A percentile compares a stretch with the other conserved stretches of the same genome.
These are phyloP conservation scores for Erigeron philadelphicus DNA, from an alignment of 140 eudicot species.

Conservation along the genomic window DNA sequence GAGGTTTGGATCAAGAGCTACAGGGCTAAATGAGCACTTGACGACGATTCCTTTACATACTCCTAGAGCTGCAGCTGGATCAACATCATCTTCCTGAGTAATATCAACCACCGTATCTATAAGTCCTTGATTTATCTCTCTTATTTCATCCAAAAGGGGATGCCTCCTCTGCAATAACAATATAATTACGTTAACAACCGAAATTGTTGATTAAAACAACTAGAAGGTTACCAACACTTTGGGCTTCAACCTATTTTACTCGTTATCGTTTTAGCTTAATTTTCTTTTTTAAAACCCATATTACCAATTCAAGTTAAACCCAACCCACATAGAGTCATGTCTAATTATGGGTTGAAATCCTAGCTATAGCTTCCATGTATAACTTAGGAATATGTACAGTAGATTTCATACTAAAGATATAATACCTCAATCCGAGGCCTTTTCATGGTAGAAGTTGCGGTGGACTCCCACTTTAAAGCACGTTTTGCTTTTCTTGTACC, in stretches of 20 bases:
- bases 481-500: constrained; percentile 28
- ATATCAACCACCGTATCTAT: constrained; percentile 38
- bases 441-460: constrained; percentile 30
- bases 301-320: too few species aligned
- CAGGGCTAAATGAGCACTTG: constrained; percentile 33
- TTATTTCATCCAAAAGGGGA: constrained; percentile 43
- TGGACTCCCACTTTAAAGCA: constrained; percentile 26
- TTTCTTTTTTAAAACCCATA: too few species aligned
- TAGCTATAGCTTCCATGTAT: too few species aligned
- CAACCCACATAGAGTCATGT: too few species aligned
- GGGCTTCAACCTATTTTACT: too few species aligned
- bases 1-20: constrained; percentile 24
- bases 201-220: too few species aligned
- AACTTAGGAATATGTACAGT: background rate
- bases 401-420: background rate
- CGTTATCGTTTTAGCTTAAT: too few species aligned
- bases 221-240: too few species aligned
- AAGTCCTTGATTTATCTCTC: constrained; percentile 37
- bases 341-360: too few species aligned
- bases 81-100: constrained; percentile 31
- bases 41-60: constrained; percentile 37
- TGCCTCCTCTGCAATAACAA: constrained; percentile 28
- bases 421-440: constrained; percentile 40
- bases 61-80: constrained; percentile 19
- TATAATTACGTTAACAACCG: background rate